Conservation (phyloP, 2,329 filamentous ascomycete genomes). For the Beauveria scarabaeidicola region DNA sequence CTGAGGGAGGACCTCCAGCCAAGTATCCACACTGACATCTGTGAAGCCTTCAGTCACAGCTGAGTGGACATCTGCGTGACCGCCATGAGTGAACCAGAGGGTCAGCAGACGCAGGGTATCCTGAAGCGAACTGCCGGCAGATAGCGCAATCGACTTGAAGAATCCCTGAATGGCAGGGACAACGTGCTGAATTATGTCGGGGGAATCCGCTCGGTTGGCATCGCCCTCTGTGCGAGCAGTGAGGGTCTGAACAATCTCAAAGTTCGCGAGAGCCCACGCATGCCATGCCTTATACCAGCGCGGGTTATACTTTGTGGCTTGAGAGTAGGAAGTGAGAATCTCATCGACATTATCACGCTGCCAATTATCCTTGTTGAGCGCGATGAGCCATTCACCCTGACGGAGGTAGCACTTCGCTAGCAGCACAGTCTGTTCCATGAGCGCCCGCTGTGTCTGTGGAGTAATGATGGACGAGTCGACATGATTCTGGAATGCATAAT, state of each 20-base stretch:
- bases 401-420: slow-evolving; percentile 94
- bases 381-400: slow-evolving; percentile 91
- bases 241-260: slow-evolving; percentile 87
- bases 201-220: slow-evolving; percentile 41
- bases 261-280: slow-evolving; percentile 95
- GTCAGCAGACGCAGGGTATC: slow-evolving; percentile 89
- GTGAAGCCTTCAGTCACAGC: slow-evolving; percentile 86
- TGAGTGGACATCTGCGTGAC: slow-evolving; percentile 75
- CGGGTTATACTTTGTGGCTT: slow-evolving; percentile 88
- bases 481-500: slow-evolving; percentile 43
- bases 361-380: slow-evolving; percentile 82
- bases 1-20: slow-evolving; percentile 97
- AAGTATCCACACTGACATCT: slow-evolving; percentile 91
- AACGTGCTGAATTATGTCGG: slow-evolving; percentile 74
- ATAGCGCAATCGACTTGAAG: slow-evolving; percentile 93
- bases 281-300: slow-evolving; percentile 99
- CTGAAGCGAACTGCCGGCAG: slow-evolving; percentile 84
- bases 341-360: slow-evolving; percentile 77
- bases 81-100: slow-evolving; percentile 92
- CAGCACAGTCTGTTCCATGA: slow-evolving; percentile 57
- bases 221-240: slow-evolving; percentile 55
- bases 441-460: slow-evolving; percentile 41
- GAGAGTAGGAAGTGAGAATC: slow-evolving; percentile 80
- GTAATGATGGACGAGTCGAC: slow-evolving; percentile 37
- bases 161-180: slow-evolving; percentile 93